Conservation (phyloP, 1,139 yeast genomes). For the Scheffersomyces parashehatae region DNA sequence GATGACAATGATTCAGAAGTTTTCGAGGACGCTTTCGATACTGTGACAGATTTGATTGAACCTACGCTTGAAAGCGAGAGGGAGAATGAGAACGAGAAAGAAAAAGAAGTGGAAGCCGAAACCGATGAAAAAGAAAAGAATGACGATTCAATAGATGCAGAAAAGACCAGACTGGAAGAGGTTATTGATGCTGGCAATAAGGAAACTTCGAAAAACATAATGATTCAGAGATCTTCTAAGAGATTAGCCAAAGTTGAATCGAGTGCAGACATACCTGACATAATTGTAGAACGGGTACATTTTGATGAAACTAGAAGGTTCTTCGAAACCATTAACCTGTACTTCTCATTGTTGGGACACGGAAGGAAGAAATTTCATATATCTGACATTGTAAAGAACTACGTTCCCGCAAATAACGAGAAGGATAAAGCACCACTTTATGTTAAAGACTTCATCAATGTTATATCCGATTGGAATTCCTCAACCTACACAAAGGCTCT, state of each 20-base stretch:
- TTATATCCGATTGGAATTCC: slow-evolving; percentile 27
- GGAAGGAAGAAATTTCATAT: slow-evolving; percentile 7
- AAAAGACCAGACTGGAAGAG: neutral
- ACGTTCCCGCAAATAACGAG: slow-evolving; percentile 12
- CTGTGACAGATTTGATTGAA: slow-evolving; percentile 6
- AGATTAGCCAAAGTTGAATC: slow-evolving; percentile 32
- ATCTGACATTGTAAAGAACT: slow-evolving; percentile 20
- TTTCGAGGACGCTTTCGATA: neutral
- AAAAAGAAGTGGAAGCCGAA: slow-evolving; percentile 5
- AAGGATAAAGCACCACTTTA: slow-evolving; percentile 7
- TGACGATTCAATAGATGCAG: slow-evolving; percentile 2
- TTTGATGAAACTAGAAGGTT: slow-evolving; percentile 28
- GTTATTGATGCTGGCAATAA: too few species aligned
- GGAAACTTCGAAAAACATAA: neutral
- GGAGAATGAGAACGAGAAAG: slow-evolving; percentile 4
- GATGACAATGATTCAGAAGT: slow-evolving; percentile 1
- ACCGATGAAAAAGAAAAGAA: slow-evolving; percentile 14
- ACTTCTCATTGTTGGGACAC: slow-evolving; percentile 8
- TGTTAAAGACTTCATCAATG: slow-evolving; percentile 25
- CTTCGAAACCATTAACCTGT: slow-evolving; percentile 20
- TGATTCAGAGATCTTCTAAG: slow-evolving; percentile 38
- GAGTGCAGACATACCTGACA: slow-evolving; percentile 17
- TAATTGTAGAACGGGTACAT: slow-evolving; percentile 21
- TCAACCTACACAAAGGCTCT: slow-evolving; percentile 13
- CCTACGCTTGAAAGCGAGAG: slow-evolving; percentile 5